These are phyloP conservation scores for Globisporangium carolinianum DNA, from an alignment of 352 stramenopile species.

Conservation along the genomic window DNA sequence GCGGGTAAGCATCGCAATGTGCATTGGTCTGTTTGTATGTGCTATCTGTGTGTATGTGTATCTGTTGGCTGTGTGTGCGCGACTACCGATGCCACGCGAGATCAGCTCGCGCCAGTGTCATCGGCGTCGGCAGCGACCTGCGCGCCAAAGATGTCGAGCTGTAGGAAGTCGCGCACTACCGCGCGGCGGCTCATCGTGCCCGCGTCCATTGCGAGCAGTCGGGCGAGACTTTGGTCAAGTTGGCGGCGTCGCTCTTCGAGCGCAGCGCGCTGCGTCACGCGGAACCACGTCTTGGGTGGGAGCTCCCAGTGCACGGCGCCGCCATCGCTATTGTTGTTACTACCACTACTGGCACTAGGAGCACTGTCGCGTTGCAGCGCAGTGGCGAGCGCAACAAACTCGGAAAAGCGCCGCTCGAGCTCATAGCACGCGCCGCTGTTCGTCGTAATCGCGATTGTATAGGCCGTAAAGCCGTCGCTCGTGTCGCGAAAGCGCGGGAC, in stretches of 20 bases:
- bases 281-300: conserved; percentile 77
- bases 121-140: conserved; percentile 38
- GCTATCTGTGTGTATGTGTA: conserved; percentile 1
- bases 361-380: conserved; percentile 20
- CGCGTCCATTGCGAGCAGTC: conserved; percentile 30
- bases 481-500: conserved; percentile 63
- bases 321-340: conserved; percentile 1
- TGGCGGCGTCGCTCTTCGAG: conserved; percentile 59
- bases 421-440: conserved; percentile 28
- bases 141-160: conserved; percentile 72
- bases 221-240: conserved; percentile 46
- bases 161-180: conserved; percentile 66
- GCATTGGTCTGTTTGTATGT: not conserved
- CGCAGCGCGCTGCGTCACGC: conserved; percentile 43
- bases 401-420: conserved; percentile 66
- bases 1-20: too few species aligned
- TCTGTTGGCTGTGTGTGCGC: not conserved
- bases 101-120: not conserved
- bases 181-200: conserved; percentile 39
- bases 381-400: conserved; percentile 59
- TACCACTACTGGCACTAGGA: not conserved
- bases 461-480: conserved; percentile 54
- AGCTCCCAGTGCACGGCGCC: conserved; percentile 48
- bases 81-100: not conserved
- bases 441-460: conserved; percentile 42